Evolutionary conservation across 164 flowering plant species (phyloP), one percentile per base, ranked within the genome.

Genomic region (Stephania japonica): DNA sequence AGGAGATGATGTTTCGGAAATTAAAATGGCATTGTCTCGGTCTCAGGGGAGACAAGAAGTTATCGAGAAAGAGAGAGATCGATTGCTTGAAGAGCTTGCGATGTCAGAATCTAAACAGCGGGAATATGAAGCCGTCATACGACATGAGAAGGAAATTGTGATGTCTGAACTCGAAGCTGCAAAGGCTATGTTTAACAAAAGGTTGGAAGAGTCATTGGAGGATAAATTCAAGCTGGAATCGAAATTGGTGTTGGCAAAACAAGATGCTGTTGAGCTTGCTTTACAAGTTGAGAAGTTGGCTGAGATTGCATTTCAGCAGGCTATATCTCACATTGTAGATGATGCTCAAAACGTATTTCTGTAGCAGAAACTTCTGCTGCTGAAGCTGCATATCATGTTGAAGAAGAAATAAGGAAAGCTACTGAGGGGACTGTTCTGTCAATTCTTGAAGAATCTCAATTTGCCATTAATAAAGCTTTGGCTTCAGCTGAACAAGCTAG

Each of bases 211-310:
- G 62, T 69, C 87, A 7, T 50, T 85, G 49, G 84, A 84, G 72
- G 86, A 84, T 76, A 87, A 87, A 76, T 85, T 81, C 53, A 74
- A 80, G 21, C 81, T 87, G 78, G 86, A 87, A 75, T 81, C 88
- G 14, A 83, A 83, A 69, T 75, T 87, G 82, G 84, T 84, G 67
- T 79, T 79, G 27, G 88, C 86, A 64, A 87, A 84, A 77, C 84
- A 86, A 75, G 87, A 84, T 82, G 85, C 85, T 53, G 79, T 87
- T 72, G 87, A 83, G 72, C 87, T 87, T 75, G 87, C 90, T 26
- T 86, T 87, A n/a, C 86, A 87, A 76, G 90, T 87, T 21, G 88
- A 87, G 73, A 86, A 83, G 80, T 74, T 86, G 75, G 87, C 87
- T 23, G 88, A 84, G 74, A 70, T 78, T 72, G 81, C 88, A 49